Evolutionary conservation across 2,329 filamentous ascomycete genomes (phyloP), one percentile per base, ranked within the genome.

Genomic region (Cladosporium sp.): DNA sequence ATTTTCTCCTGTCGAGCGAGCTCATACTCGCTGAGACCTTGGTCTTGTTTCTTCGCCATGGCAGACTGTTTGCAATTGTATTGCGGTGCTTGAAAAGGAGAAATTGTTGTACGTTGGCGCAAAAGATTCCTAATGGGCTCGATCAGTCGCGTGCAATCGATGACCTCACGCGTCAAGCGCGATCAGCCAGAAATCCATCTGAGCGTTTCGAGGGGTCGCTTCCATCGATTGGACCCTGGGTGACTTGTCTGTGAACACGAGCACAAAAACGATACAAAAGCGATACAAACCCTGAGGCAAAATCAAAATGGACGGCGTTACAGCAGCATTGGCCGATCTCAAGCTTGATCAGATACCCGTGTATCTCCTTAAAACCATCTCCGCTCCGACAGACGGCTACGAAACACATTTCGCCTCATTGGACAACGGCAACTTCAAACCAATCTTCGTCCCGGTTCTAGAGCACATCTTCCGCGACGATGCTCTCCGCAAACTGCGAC

Each of bases 1-100:
- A 96, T 95, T 65, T 96, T 96, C 61, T 92, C 90, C 15, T 90
- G 83, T 0, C 92, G 83, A 65, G 90, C 86, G 67, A 87, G 86
- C 79, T 96, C 92, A 74, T 96, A 97, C 39, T 91, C 90, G 74
- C 89, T 95, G 66, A 95, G 78, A 37, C 83, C 83, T 49, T 56
- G 52, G 14, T 56, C 42, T 38, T 36, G 30, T 20, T 59, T 52
- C 39, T 60, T 43, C 58, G 60, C 64, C 22, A 34, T 34, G 30
- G 8, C 8, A 34, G 30, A 34, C 30, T 34, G 7, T 11, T 9
- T 34, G 8, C 7, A 34, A 8, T 34, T 9, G 30, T 34, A 9
- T 11, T 34, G 30, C 9, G 30, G 8, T 34, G 8, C 11, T 34
- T 17, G 22, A n/a, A 17, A 15, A 45, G 14, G 22, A 25, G 11